phyloP scores from a whole-genome alignment of 169 alveolate genomes.

The Besnoitia besnoiti region DNA sequence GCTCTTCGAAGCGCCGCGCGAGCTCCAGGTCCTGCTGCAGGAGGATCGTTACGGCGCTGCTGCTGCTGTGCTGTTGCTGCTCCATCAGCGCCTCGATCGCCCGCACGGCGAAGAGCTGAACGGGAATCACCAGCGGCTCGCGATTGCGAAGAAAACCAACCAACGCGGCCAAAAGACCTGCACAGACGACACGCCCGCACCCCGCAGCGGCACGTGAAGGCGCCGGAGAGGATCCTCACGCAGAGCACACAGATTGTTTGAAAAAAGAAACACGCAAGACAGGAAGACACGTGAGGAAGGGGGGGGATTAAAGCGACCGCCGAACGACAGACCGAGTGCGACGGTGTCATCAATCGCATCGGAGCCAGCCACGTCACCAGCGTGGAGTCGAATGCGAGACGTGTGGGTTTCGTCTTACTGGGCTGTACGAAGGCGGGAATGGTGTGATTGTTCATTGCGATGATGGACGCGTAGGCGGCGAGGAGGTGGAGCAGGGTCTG shows the following conservation, averaged over 20 bases:
- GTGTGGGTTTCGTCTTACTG: conserved; percentile 4
- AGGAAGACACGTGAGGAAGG: no score
- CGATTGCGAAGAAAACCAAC: conserved; percentile 60
- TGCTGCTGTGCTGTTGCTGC: conserved; percentile 68
- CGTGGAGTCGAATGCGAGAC: not conserved
- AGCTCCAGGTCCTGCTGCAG: conserved; percentile 58
- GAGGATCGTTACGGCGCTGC: conserved; percentile 40
- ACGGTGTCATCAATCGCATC: not conserved
- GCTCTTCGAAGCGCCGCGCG: conserved; percentile 46
- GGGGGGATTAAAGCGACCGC: no score
- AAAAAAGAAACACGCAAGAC: not conserved
- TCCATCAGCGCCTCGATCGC: conserved; percentile 60
- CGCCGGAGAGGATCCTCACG: not conserved
- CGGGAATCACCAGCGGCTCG: conserved; percentile 60
- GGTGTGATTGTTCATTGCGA: conserved; percentile 44
- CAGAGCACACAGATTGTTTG: conserved; percentile 12
- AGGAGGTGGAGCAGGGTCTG: conserved; percentile 56
- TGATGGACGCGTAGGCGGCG: conserved; percentile 57
- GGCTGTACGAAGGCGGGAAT: conserved; percentile 61
- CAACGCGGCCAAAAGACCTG: conserved; percentile 49
- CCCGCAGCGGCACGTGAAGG: not conserved
- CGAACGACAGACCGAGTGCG: no score
- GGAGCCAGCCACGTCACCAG: not conserved
- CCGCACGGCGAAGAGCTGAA: conserved; percentile 59
- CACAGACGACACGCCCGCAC: not conserved